Evolutionary conservation across 2,329 filamentous ascomycete species (phyloP).

Genomic region (Sporothrix variecibatus): DNA sequence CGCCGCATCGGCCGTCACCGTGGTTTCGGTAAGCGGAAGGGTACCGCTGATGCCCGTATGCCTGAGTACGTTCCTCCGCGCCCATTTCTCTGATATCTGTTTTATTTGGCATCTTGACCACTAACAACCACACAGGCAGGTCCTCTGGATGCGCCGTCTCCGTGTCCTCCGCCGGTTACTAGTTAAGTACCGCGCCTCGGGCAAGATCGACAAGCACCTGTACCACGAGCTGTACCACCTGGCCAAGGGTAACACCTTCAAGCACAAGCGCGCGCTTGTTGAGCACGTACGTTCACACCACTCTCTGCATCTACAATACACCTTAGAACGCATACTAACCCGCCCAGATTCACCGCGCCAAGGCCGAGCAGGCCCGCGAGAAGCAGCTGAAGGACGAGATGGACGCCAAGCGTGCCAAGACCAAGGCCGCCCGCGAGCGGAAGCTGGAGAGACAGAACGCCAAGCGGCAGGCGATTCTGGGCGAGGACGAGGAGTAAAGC

Average conservation of each 20-base stretch:
- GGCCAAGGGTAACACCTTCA: constrained; percentile 99
- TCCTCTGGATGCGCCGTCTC: constrained; percentile 99
- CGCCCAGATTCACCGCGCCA: constrained; percentile 97
- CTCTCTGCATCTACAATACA: too few species aligned
- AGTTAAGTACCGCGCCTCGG: constrained; percentile 99
- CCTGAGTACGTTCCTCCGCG: constrained; percentile 69
- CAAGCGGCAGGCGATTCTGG: constrained; percentile 86
- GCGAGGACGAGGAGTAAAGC: constrained; percentile 61
- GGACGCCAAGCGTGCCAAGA: constrained; percentile 99
- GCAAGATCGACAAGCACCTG: constrained; percentile 99
- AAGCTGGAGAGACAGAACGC: constrained; percentile 87
- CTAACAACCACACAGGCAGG: constrained; percentile 61
- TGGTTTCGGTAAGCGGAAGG: constrained; percentile 99
- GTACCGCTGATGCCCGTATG: constrained; percentile 99
- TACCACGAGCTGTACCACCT: constrained; percentile 99
- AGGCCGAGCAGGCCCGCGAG: constrained; percentile 99
- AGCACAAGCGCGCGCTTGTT: constrained; percentile 99
- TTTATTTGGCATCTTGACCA: not conserved
- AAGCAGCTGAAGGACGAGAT: constrained; percentile 97
- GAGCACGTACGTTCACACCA: constrained; percentile 83
- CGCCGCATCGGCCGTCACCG: constrained; percentile 96
- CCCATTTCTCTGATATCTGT: not conserved
- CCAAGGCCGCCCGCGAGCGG: constrained; percentile 99
- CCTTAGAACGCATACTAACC: not conserved
- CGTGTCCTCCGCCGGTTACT: constrained; percentile 98